Base-by-base conservation (phyloP, 1,284 basidiomycete species). In the Ceratobasidium sp. region DNA sequence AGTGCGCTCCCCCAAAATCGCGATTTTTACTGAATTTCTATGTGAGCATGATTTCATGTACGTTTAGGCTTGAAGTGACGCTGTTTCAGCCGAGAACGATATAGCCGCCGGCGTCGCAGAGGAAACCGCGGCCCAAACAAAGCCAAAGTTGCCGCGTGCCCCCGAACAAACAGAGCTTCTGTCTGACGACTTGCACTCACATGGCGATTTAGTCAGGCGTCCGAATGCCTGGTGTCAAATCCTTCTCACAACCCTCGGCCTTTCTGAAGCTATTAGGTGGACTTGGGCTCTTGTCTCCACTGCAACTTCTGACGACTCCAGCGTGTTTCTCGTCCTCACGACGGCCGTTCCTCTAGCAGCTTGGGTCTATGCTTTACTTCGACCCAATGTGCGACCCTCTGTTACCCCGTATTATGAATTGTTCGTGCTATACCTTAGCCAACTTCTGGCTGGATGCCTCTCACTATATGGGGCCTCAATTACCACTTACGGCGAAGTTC, bases 361-460 rank as follows among this genome's bases (percentile, higher is more conserved):
- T n/a, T 74, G 71, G 75, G 45, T 67, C 19, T 74, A 73, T 33
- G 59, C 54, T n/a, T 29, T 44, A 17, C 67, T 76, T 51, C 59
- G 62, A 19, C 75, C 75, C 2, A 48, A 4, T 6, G 36, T 73
- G 3, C 31, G 47, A 22, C 75, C 75, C n/a, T 59, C 62, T 1
- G n/a, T 29, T 41, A 76, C 75, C 3, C 57, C 63, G 14, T 72
- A 72, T 22, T 76, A 73, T 44, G 53, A 62, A n/a, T 29, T 76
- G 5, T 54, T 76, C 29, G 33, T 64, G 24, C 50, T 76, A 8
- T 66, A 76, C 45, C 19, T 53, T 22, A 27, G 47, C 41, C 62
- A 63, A 22, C 29, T 76, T 22, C 50, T 76, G 8, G 73, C 71
- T n/a, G 29, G 60, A 5, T 44, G 48, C 48, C 19, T 66, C 33